phyloP scores from a whole-genome alignment of 2,329 filamentous ascomycete species.

The Didymella keratinophila region DNA sequence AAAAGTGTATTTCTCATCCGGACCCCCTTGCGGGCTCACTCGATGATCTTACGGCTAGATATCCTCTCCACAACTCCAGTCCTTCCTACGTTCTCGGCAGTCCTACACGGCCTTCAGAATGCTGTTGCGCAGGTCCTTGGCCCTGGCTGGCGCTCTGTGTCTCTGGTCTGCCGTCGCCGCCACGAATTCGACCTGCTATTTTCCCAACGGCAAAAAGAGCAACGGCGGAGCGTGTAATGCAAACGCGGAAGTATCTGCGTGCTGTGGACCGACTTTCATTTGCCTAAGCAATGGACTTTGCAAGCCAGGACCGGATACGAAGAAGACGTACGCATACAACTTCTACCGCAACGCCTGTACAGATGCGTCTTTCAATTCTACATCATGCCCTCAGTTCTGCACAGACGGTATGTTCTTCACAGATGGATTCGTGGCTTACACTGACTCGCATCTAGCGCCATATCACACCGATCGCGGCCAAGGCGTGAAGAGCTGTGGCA shows the following conservation, averaged over 20 bases:
- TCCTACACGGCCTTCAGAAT: conserved; percentile 2
- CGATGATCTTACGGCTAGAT: conserved; percentile 1
- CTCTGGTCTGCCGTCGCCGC: conserved; percentile 1
- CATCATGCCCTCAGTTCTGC: conserved; percentile 31
- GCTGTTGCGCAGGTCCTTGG: background rate
- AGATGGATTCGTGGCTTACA: background rate
- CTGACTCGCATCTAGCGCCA: conserved; percentile 18
- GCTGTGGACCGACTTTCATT: conserved; percentile 34
- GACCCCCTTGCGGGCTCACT: conserved; percentile 10
- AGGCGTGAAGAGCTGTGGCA: conserved; percentile 28
- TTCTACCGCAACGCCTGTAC: conserved; percentile 34
- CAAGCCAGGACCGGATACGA: conserved; percentile 25
- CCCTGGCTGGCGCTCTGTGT: background rate
- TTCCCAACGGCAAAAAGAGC: conserved; percentile 27
- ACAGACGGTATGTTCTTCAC: conserved; percentile 25
- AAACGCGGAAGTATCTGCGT: conserved; percentile 27
- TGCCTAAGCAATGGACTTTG: conserved; percentile 35
- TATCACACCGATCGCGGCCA: conserved; percentile 24
- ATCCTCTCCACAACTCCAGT: conserved; percentile 7
- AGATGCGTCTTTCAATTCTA: conserved; percentile 31
- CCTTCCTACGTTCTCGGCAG: background rate
- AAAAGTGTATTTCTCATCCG: conserved; percentile 4
- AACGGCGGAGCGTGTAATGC: conserved; percentile 27
- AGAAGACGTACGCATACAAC: conserved; percentile 25
- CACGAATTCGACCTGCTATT: conserved; percentile 31